Base-by-base conservation (phyloP, 2,329 filamentous ascomycete species). In the Fusarium sp. region DNA sequence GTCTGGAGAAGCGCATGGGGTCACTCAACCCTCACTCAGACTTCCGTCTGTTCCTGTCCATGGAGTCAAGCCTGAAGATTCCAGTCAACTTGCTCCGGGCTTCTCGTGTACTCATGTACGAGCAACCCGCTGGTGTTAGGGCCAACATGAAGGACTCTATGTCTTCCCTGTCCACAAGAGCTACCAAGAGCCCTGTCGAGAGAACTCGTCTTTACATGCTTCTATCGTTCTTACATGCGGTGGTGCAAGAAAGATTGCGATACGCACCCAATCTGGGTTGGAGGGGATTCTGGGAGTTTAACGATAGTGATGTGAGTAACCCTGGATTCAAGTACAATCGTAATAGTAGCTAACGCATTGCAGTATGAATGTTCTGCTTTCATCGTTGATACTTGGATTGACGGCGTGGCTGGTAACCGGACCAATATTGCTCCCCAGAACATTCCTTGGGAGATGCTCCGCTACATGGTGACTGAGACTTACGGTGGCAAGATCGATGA, bases 241-340 rank as follows among this genome's bases (percentile, higher is more conserved):
- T 99, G 42, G 91, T 98, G 17, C 96, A 99, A 82, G 96, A 99
- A 83, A 89, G 97, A 77, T 87, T 99, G 72, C 93, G 96, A 72
- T 99, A 99, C 82, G 95, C 96, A 30, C 97, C 96, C 2, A 96
- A 89, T 65, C 87, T 99, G 62, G 96, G 96, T 69, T 99, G 96
- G 96, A 98, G 97, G 86, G 94, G 95, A 61, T 98, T 98, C 88
- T 99, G 97, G 96, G 97, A 99, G 84, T 99, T 99, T 83, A 99
- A 99, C 81, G 97, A 99, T 83, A 97, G 95, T 77, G 96, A 99
- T 84, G 94, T 97, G 90, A 93, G 94, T 91, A 36, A 10, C 17
- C 20, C 14, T n/a, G 26, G 13, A 17, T 42, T 26, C 24, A 61
- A 8, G 11, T 9, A 28, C 18, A 13, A 32, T 38, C 41, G 22